A percentile compares a stretch with the other conserved stretches of the same genome.
phyloP scores from a whole-genome alignment of 2,329 filamentous ascomycete genomes.

The Rosellinia necatrix region DNA sequence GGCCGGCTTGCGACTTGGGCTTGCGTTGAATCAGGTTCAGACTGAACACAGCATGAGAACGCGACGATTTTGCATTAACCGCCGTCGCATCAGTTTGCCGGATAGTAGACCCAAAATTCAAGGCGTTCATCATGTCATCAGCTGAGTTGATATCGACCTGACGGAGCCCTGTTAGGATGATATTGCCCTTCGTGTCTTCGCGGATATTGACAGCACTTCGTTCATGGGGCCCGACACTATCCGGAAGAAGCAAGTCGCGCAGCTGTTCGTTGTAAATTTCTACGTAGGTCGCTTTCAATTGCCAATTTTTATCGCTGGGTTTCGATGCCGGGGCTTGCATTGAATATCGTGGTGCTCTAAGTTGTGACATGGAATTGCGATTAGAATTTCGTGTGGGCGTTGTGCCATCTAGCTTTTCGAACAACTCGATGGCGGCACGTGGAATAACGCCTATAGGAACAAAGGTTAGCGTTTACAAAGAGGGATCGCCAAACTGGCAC shows the following conservation, averaged over 20 bases:
- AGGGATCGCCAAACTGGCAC: no score
- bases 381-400: conserved; percentile 45
- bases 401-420: conserved; percentile 78
- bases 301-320: conserved; percentile 75
- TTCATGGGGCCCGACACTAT: conserved; percentile 70
- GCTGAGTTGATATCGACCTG: conserved; percentile 89
- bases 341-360: conserved; percentile 81
- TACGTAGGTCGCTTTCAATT: conserved; percentile 90
- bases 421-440: conserved; percentile 82
- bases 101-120: conserved; percentile 92
- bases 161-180: conserved; percentile 86
- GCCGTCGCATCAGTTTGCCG: conserved; percentile 96
- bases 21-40: conserved; percentile 90
- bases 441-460: conserved; percentile 82
- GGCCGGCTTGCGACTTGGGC: conserved; percentile 55
- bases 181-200: conserved; percentile 92
- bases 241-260: conserved; percentile 84
- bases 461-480: conserved; percentile 18
- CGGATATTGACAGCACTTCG: conserved; percentile 84
- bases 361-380: conserved; percentile 73
- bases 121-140: conserved; percentile 84
- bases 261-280: conserved; percentile 98
- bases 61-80: conserved; percentile 96
- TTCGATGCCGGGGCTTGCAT: conserved; percentile 52
- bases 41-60: conserved; percentile 96